Base-by-base conservation (phyloP, 2,329 filamentous ascomycete species). In the Chaetomium globosum region DNA sequence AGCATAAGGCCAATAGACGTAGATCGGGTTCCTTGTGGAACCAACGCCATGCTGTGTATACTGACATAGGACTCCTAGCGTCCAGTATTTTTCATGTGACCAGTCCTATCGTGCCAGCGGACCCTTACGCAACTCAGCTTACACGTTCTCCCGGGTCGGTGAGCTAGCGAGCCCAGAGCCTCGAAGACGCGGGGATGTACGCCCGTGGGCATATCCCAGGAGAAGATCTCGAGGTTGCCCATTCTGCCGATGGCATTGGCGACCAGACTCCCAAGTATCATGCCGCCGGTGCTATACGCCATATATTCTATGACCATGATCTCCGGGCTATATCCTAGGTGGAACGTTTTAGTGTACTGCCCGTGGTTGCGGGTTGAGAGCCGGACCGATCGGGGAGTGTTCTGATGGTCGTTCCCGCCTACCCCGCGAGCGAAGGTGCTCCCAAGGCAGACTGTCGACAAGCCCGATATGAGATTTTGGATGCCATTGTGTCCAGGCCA, bases 121-220 rank as follows among this genome's bases (percentile, higher is more conserved):
- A 95, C 85, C 88, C 90, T 93, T 23, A 95, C 82, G 64, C 87
- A 86, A 63, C 91, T 87, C 55, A 95, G 79, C 53, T 89, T 88
- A 72, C 88, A 88, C 49, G 76, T 82, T 64, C 86, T 81, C 28
- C 84, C 82, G 55, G 85, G 82, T 48, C 81, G 81, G 71, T 90
- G 84, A 48, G 86, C 87, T 13, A 93, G 80, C 5, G 89, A 92
- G 1, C 88, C 87, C 55, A 96, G 81, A 26, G 91, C 88, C 73
- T 92, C 85, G 85, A 92, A 95, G 31, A 94, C 89, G 74, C 94
- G 90, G 61, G 91, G 85, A 61, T 93, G 78, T 21, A 95, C 89
- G 1, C 91, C 92, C 0, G 91, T 95, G 0, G 91, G 91, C 91
- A 95, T 94, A 73, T 96, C 91, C 91, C 91, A 95, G 3, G 91